These are phyloP conservation scores for Medicago arabica DNA, from an alignment of 306 rosid species.

Conservation along the genomic window DNA sequence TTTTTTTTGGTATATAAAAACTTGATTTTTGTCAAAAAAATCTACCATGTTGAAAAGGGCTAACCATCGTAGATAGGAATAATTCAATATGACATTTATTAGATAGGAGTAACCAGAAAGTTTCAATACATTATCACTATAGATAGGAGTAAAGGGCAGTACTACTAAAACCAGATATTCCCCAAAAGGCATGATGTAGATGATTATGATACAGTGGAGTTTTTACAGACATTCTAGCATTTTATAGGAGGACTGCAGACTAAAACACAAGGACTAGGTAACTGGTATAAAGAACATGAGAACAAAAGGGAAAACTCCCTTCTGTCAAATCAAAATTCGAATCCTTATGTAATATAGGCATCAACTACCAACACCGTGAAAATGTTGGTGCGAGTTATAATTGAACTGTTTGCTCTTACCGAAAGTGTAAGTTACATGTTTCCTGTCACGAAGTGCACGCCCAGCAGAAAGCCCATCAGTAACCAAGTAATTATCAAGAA, in stretches of 20 bases:
- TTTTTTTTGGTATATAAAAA: not conserved
- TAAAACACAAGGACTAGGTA: constrained; percentile 22
- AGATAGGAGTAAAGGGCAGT: constrained; percentile 7
- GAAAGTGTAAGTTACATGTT: constrained; percentile 95
- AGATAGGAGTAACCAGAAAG: constrained; percentile 7
- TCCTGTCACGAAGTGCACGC: constrained; percentile 98
- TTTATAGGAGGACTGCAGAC: constrained; percentile 8
- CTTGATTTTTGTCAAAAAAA: not conserved
- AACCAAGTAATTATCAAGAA: constrained; percentile 80
- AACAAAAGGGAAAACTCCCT: constrained; percentile 18
- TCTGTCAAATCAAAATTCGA: constrained; percentile 10
- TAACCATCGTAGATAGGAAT: constrained; percentile 3
- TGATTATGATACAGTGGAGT: constrained; percentile 11
- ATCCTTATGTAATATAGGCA: constrained; percentile 13
- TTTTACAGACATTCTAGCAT: constrained; percentile 13
- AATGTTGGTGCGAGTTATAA: constrained; percentile 14
- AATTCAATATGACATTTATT: constrained; percentile 25
- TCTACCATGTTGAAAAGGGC: constrained; percentile 1
- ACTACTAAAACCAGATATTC: constrained; percentile 1
- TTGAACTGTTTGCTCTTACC: constrained; percentile 63
- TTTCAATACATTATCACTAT: constrained; percentile 14
- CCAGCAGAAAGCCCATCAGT: constrained; percentile 91
- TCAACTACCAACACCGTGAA: constrained; percentile 33
- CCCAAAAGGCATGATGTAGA: constrained; percentile 4
- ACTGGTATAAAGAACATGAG: constrained; percentile 11